Percentiles rank a stretch among this genome's conserved stretches.
These are phyloP conservation scores for Aspergillus affinis DNA, from an alignment of 495 filamentous ascomycete species.

Conservation along the genomic window DNA sequence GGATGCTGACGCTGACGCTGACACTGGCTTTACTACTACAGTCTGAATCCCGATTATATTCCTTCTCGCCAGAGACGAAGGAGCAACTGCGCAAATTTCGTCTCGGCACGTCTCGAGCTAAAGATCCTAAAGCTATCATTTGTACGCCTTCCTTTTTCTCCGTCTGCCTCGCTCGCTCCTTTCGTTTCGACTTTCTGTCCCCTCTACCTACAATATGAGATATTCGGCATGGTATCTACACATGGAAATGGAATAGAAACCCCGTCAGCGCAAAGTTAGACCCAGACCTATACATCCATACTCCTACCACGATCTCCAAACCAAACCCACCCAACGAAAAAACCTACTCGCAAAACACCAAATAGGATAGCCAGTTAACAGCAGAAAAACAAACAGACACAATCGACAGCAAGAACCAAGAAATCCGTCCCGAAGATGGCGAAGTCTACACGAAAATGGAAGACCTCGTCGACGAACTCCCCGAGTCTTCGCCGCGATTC, in stretches of 20 bases:
- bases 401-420: constrained; percentile 83
- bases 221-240: too few relatives aligned
- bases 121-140: constrained; percentile 84
- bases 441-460: constrained; percentile 76
- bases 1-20: constrained; percentile 19
- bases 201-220: background rate
- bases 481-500: constrained; percentile 87
- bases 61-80: constrained; percentile 85
- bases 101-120: constrained; percentile 82
- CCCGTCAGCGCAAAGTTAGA: too few relatives aligned
- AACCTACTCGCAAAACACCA: too few relatives aligned
- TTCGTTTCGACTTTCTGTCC: background rate
- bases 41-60: constrained; percentile 88
- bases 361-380: too few relatives aligned
- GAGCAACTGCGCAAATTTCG: constrained; percentile 90
- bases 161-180: background rate
- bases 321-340: background rate
- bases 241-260: too few relatives aligned
- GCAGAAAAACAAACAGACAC: constrained; percentile 25
- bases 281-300: too few relatives aligned
- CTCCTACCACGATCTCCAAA: background rate
- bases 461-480: constrained; percentile 81
- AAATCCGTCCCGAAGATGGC: constrained; percentile 77
- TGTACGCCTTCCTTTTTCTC: constrained; percentile 62
- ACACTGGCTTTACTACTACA: constrained; percentile 34